phyloP scores from a whole-genome alignment of 2,329 filamentous ascomycete species.

The Claviceps citrina region DNA sequence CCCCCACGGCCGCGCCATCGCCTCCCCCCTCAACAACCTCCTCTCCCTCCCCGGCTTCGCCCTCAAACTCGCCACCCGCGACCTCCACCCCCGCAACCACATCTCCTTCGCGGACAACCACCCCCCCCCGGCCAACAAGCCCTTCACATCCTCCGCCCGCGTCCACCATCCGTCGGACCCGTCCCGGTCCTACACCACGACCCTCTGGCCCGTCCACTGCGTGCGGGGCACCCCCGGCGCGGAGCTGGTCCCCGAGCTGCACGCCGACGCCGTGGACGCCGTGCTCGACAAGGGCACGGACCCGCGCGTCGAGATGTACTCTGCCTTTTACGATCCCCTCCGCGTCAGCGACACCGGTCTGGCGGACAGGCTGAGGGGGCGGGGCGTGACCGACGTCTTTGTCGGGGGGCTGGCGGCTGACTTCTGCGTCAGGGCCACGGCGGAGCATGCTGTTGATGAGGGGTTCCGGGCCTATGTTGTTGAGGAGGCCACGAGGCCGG shows the following conservation, averaged over 20 bases:
- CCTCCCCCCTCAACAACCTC: conserved; percentile 57
- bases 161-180: conserved; percentile 53
- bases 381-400: conserved; percentile 60
- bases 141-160: conserved; percentile 49
- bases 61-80: conserved; percentile 71
- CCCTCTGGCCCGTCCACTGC: conserved; percentile 86
- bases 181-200: conserved; percentile 45
- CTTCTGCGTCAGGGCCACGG: conserved; percentile 75
- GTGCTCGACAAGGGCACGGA: conserved; percentile 68
- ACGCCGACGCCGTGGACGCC: conserved; percentile 40
- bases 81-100: conserved; percentile 74
- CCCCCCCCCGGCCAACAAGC: conserved; percentile 37
- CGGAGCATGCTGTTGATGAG: conserved; percentile 57
- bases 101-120: conserved; percentile 84
- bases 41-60: conserved; percentile 56
- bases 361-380: conserved; percentile 36
- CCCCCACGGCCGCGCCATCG: conserved; percentile 53
- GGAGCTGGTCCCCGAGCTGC: conserved; percentile 57
- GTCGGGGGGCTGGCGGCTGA: conserved; percentile 77
- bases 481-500: conserved; percentile 61
- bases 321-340: conserved; percentile 75
- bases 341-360: conserved; percentile 49
- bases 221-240: conserved; percentile 60
- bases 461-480: conserved; percentile 68
- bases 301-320: conserved; percentile 76